Percentiles rank a stretch among this genome's conserved stretches.
Conservation (phyloP, 2,329 filamentous ascomycete genomes). For the Claviceps purpurea region DNA sequence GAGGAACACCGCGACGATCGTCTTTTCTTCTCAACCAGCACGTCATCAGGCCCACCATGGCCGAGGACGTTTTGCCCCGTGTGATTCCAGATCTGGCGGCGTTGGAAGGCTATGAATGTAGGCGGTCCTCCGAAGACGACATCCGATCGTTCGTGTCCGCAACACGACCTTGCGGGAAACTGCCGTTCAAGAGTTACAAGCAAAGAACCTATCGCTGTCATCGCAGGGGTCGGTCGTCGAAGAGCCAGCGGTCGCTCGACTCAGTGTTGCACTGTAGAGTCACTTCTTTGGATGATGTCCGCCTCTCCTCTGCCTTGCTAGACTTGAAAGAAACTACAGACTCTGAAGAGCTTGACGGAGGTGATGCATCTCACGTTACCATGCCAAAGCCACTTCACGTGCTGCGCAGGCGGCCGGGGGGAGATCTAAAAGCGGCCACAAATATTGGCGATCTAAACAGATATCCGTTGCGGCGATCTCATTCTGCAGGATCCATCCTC, state of each 20-base stretch:
- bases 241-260: conserved; percentile 34
- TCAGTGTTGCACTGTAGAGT: conserved; percentile 42
- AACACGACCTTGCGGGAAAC: conserved; percentile 12
- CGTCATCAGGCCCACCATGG: conserved; percentile 21
- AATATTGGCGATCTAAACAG: conserved; percentile 50
- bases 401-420: conserved; percentile 60
- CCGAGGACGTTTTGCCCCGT: conserved; percentile 29
- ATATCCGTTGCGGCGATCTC: conserved; percentile 35
- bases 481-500: conserved; percentile 45
- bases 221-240: conserved; percentile 32
- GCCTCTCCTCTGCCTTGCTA: conserved; percentile 35
- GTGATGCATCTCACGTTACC: conserved; percentile 23
- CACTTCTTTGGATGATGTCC: conserved; percentile 46
- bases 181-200: conserved; percentile 14
- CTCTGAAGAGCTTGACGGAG: conserved; percentile 37
- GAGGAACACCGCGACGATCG: conserved; percentile 38
- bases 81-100: conserved; percentile 34
- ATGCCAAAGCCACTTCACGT: conserved; percentile 44
- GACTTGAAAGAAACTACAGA: conserved; percentile 50
- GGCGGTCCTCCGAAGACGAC: conserved; percentile 20
- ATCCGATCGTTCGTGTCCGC: conserved; percentile 18
- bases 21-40: conserved; percentile 41
- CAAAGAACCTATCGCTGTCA: conserved; percentile 22
- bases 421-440: conserved; percentile 55
- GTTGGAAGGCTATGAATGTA: conserved; percentile 16